Conservation (phyloP, 2,329 filamentous ascomycete genomes). For the Parastagonospora avenae region DNA sequence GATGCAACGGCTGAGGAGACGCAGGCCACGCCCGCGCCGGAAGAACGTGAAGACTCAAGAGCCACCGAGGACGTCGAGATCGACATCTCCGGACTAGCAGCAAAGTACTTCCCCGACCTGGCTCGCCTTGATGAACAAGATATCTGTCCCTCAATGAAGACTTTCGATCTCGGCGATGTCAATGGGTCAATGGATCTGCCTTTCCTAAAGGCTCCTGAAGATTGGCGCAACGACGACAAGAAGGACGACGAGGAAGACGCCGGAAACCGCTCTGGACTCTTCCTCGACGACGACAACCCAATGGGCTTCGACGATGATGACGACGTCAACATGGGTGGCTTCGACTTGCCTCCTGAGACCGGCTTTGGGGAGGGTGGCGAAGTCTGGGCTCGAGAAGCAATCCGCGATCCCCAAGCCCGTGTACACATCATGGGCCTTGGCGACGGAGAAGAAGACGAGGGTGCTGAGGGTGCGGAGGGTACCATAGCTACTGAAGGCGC, state of each 20-base stretch:
- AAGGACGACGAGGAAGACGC: constrained; percentile 56
- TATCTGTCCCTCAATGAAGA: constrained; percentile 92
- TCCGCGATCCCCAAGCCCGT: constrained; percentile 82
- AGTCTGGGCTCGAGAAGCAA: constrained; percentile 90
- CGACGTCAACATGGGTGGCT: constrained; percentile 65
- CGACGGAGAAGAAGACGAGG: constrained; percentile 60
- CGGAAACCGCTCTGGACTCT: constrained; percentile 75
- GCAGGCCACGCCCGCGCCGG: constrained; percentile 52
- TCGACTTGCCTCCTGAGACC: constrained; percentile 66
- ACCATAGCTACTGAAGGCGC: constrained; percentile 54
- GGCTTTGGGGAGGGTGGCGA: constrained; percentile 96
- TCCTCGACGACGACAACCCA: constrained; percentile 85
- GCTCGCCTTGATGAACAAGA: constrained; percentile 79
- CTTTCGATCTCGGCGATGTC: constrained; percentile 86
- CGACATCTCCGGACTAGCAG: constrained; percentile 74
- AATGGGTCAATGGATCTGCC: constrained; percentile 87
- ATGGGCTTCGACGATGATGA: constrained; percentile 76
- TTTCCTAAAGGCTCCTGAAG: constrained; percentile 86
- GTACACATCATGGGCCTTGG: constrained; percentile 69
- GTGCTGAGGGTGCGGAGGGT: constrained; percentile 51
- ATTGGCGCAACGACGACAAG: constrained; percentile 77
- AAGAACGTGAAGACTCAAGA: constrained; percentile 44
- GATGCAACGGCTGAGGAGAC: constrained; percentile 56
- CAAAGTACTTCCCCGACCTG: constrained; percentile 86
- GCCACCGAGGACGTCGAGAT: constrained; percentile 70